These are phyloP conservation scores for Ceratobasidium papillatum DNA, from an alignment of 1,284 basidiomycete species.

Conservation along the genomic window DNA sequence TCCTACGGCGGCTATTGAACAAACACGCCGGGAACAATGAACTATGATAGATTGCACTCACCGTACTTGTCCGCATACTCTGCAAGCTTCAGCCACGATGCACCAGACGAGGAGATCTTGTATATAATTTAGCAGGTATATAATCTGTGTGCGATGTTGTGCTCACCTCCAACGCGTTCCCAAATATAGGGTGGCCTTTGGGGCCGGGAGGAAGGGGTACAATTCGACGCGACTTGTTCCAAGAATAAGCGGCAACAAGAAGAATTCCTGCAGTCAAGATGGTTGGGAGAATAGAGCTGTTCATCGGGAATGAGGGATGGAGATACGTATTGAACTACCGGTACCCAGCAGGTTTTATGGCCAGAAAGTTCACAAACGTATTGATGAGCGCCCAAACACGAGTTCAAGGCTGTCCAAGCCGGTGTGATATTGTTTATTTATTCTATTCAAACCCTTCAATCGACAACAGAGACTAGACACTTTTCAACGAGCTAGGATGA, in stretches of 20 bases:
- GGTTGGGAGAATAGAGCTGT: neutral
- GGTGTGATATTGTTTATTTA: too few relatives aligned
- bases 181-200: conserved; percentile 18
- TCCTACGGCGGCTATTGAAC: neutral
- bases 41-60: neutral
- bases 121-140: neutral
- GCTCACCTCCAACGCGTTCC: conserved; percentile 13
- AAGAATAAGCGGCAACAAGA: neutral
- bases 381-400: neutral
- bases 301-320: neutral
- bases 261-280: neutral
- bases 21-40: neutral
- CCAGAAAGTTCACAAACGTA: neutral
- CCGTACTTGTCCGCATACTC: conserved; percentile 2
- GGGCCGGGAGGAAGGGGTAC: conserved; percentile 34
- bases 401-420: too few relatives aligned
- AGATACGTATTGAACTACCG: neutral
- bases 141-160: neutral
- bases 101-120: neutral
- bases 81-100: neutral
- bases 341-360: neutral
- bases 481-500: too few relatives aligned
- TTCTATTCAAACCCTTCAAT: too few relatives aligned
- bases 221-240: neutral
- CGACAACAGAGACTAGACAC: too few relatives aligned